Percentiles rank a stretch among this genome's conserved stretches.
phyloP scores from a whole-genome alignment of 2,329 filamentous ascomycete genomes.

The Talaromyces sp. region DNA sequence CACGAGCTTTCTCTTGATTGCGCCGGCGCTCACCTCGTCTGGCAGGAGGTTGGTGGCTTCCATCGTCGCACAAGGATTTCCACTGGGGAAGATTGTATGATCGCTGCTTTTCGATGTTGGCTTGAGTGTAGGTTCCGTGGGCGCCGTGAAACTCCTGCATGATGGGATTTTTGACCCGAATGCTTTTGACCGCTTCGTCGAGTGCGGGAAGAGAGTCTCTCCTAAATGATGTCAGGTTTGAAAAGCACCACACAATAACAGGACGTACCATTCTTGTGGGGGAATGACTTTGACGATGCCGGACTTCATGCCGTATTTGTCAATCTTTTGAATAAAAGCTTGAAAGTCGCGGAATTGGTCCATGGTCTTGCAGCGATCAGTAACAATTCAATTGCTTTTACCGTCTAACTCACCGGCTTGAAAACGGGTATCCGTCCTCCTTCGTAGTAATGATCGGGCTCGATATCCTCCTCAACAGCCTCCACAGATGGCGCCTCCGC shows the following conservation, averaged over 20 bases:
- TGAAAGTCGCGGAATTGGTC: constrained; percentile 92
- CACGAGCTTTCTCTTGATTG: constrained; percentile 49
- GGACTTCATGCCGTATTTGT: constrained; percentile 94
- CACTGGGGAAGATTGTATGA: constrained; percentile 97
- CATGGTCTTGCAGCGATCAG: constrained; percentile 62
- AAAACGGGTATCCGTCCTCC: constrained; percentile 84
- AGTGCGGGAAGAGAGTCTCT: constrained; percentile 69
- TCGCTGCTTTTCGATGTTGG: constrained; percentile 93
- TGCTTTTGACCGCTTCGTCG: constrained; percentile 82
- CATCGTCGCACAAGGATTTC: constrained; percentile 89
- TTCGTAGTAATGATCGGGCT: constrained; percentile 84
- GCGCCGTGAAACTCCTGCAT: constrained; percentile 97
- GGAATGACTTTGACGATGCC: constrained; percentile 96
- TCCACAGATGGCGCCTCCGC: constrained; percentile 25
- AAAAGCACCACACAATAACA: neutral
- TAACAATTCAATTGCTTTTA: neutral
- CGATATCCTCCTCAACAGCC: constrained; percentile 64
- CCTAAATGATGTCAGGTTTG: constrained; percentile 40
- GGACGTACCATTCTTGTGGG: constrained; percentile 80
- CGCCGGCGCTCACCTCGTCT: constrained; percentile 64
- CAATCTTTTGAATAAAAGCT: constrained; percentile 83
- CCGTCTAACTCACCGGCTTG: constrained; percentile 63
- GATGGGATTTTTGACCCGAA: constrained; percentile 93
- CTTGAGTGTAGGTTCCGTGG: constrained; percentile 91
- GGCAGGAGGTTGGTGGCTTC: constrained; percentile 91